Evolutionary conservation across 2,329 filamentous ascomycete species (phyloP).

Genomic region (Colletotrichum scovillei): DNA sequence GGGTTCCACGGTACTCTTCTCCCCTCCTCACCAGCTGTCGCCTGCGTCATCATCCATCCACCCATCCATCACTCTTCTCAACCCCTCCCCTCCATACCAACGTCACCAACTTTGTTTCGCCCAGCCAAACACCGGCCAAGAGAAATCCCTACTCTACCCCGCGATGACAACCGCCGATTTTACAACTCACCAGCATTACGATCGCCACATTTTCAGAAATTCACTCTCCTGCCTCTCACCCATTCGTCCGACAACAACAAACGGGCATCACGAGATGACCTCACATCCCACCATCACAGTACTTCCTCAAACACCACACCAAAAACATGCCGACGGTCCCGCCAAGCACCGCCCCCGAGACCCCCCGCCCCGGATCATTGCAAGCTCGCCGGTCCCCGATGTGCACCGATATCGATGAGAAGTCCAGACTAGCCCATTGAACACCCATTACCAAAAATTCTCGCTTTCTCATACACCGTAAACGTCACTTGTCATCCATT

Average conservation of each 20-base stretch:
- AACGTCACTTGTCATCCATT: not conserved
- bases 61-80: not conserved
- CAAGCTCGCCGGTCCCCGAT: not conserved
- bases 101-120: constrained; percentile 18
- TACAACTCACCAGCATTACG: not conserved
- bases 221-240: not conserved
- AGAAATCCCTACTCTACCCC: not conserved
- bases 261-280: not conserved
- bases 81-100: not conserved
- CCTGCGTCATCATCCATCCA: not conserved
- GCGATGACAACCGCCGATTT: not conserved
- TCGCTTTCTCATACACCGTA: not conserved
- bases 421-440: not conserved
- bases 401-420: not conserved
- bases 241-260: not conserved
- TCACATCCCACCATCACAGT: not conserved
- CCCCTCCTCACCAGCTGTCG: not conserved
- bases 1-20: no score
- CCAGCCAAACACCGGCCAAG: constrained; percentile 12
- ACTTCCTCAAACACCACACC: not conserved
- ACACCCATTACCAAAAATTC: not conserved
- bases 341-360: not conserved
- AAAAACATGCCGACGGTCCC: not conserved
- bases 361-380: no score
- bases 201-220: not conserved